Evolutionary conservation across 352 stramenopile genomes (phyloP), one percentile per base, ranked within the genome.

Genomic region (Phytopythium aichiense): DNA sequence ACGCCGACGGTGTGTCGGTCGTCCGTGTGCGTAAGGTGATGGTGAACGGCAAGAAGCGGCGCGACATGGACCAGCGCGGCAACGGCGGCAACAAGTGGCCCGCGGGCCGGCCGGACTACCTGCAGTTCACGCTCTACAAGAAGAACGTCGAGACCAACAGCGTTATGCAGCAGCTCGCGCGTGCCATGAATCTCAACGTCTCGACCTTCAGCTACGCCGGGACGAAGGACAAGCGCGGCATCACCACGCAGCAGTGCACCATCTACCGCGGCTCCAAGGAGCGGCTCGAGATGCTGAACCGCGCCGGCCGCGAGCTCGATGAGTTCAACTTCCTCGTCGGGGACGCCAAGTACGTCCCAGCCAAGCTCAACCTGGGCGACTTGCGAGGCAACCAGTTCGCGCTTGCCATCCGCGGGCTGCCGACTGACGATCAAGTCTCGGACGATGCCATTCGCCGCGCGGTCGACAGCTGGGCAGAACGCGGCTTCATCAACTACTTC

Each of bases 401-500:
- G 66, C 74, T 99, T 46, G 91, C 93, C 31, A 91, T 99, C 23
- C 86, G 97, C 33, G 97, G 98, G 61, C 73, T 98, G 33, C 85
- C 84, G 5, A 55, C 63, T 20, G 69, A 79, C 16, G 50, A 67
- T 5, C 61, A 76, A 9, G 74, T 98, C 12, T 80, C 84, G 15
- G 79, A 89, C 45, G 68, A 78, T 0, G 66, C 86, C 18, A 71
- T 96, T 53, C 68, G 90, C 45, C 63, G 63, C n/a, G 84, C 84
- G 0, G 80, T 97, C 38, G 62, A 73, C 13, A 91, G 69, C 52
- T 97, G 91, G 86, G 66, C 72, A 7, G n/a, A 62, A 7, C 66
- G 75, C 31, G 96, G 97, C 8, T 99, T 99, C 72, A 95, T 99
- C 66, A 99, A 99, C 68, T 99, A 98, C 79, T 99, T 99, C 79